Percentiles rank a stretch among this genome's conserved stretches.
Evolutionary conservation across 129 eudicot species (phyloP).

Genomic region (Lonicera japonica): DNA sequence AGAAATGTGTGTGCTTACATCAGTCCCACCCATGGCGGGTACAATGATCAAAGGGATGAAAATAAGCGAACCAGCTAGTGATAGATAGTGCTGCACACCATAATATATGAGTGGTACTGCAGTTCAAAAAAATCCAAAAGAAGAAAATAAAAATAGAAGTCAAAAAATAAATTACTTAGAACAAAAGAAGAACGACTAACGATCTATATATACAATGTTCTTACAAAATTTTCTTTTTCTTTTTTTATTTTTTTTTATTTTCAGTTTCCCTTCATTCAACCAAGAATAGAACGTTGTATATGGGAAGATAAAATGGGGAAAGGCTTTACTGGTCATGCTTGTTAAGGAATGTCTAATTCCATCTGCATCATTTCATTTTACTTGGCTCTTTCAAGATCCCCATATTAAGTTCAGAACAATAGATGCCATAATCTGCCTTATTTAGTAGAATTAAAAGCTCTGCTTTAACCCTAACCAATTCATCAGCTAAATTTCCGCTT

Average conservation of each 20-base stretch:
- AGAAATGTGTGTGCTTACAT: slow-evolving; percentile 44
- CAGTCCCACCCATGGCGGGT: slow-evolving; percentile 96
- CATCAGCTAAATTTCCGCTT: not conserved
- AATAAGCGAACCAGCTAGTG: slow-evolving; percentile 82
- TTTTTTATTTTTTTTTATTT: no score
- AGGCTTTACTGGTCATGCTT: no score
- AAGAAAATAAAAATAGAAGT: not conserved
- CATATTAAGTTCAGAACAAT: not conserved
- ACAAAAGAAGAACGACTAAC: not conserved
- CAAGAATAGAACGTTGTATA: no score
- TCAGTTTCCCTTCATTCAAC: no score
- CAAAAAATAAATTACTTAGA: not conserved
- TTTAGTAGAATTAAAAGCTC: not conserved
- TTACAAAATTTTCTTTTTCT: not conserved
- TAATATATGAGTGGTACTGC: slow-evolving; percentile 65
- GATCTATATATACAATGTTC: not conserved
- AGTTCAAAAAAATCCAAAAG: slow-evolving; percentile 13
- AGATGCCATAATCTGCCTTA: not conserved
- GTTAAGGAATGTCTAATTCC: no score
- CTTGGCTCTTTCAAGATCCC: not conserved
- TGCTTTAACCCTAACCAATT: not conserved
- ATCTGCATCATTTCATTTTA: no score
- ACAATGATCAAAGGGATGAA: slow-evolving; percentile 69
- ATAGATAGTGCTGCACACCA: slow-evolving; percentile 84
- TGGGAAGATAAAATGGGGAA: no score